These are phyloP conservation scores for Gardenia jasminoides DNA, from an alignment of 257 asterid species.

Conservation along the genomic window DNA sequence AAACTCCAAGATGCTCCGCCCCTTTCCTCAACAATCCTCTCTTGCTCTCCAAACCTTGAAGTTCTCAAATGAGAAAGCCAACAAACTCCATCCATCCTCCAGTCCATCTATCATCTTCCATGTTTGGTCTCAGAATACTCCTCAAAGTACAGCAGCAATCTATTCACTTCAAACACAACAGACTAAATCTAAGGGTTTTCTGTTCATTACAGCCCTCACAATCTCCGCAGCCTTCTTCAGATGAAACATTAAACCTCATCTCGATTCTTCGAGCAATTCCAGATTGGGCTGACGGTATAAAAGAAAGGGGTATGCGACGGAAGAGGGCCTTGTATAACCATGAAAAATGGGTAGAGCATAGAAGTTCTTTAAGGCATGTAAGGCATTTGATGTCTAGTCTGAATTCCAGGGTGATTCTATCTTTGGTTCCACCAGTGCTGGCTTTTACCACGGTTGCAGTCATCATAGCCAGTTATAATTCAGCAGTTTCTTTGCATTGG, in stretches of 20 bases:
- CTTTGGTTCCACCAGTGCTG: conserved; percentile 81
- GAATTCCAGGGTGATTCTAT: conserved; percentile 73
- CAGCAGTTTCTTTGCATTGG: conserved; percentile 63
- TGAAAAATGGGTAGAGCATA: conserved; percentile 70
- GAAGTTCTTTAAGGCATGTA: conserved; percentile 75
- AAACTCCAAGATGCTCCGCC: conserved; percentile 30
- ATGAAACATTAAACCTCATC: conserved; percentile 30
- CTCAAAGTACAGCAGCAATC: conserved; percentile 31
- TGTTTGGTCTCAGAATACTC: conserved; percentile 24
- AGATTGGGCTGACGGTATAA: conserved; percentile 66
- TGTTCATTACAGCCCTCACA: conserved; percentile 40
- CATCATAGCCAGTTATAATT: conserved; percentile 58
- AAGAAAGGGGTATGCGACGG: conserved; percentile 65
- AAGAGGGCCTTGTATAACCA: conserved; percentile 63
- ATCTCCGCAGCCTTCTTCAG: conserved; percentile 25
- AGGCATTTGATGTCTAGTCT: conserved; percentile 67
- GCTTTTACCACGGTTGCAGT: conserved; percentile 73
- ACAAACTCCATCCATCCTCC: conserved; percentile 29
- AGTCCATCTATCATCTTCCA: conserved; percentile 39
- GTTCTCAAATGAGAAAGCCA: conserved; percentile 36
- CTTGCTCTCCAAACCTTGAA: conserved; percentile 23
- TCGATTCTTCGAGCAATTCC: conserved; percentile 58
- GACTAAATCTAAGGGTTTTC: conserved; percentile 26
- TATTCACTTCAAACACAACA: conserved; percentile 30
- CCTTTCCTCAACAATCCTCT: conserved; percentile 13